Base-by-base conservation (phyloP, 805 yeast genomes). In the Torulaspora microellipsoides region DNA sequence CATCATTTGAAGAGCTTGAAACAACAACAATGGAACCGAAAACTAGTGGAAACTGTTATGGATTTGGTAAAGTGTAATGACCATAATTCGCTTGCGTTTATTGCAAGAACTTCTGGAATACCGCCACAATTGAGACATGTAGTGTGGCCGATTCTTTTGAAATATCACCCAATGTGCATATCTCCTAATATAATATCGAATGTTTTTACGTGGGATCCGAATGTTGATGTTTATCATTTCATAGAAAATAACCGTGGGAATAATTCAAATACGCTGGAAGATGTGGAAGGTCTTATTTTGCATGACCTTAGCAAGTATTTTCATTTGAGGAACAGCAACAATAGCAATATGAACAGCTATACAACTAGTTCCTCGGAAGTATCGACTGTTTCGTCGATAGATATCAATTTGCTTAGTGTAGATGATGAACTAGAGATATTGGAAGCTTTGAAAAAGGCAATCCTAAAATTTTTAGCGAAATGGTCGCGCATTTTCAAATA, bases 141-240 rank as follows among this genome's bases (percentile, higher is more conserved):
- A 44, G 84, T 86, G 7, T 90, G 97, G 97, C 96, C 96, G 1
- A 66, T 86, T 3, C 64, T 90, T 39, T 64, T 90, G 45, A 81
- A 81, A 52, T 80, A 80, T 55, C 97, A 90, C 62, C 96, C 97
- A 1, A 85, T 81, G 68, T 95, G 87, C 11, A 65, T 78, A 27
- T 72, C 80, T 38, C 96, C 96, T 0, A 83, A 78, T 53, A 72
- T 87, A 30, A 75, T 77, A 48, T 81, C 87, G 2, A 91, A 73
- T 49, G 67, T 68, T 2, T 47, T 53, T 6, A 28, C 46, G 8
- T 59, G 62, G 62, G 62, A 58, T 39, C 32, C 48, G 5, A 46
- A 42, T 12, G 38, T 35, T 15, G 15, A 34, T 8, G 15, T 45
- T 52, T 57, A 40, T 39, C 47, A 32, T 31, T 46, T 45, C 33